phyloP scores from a whole-genome alignment of 495 filamentous ascomycete species.

The Penicillium turbatum region DNA sequence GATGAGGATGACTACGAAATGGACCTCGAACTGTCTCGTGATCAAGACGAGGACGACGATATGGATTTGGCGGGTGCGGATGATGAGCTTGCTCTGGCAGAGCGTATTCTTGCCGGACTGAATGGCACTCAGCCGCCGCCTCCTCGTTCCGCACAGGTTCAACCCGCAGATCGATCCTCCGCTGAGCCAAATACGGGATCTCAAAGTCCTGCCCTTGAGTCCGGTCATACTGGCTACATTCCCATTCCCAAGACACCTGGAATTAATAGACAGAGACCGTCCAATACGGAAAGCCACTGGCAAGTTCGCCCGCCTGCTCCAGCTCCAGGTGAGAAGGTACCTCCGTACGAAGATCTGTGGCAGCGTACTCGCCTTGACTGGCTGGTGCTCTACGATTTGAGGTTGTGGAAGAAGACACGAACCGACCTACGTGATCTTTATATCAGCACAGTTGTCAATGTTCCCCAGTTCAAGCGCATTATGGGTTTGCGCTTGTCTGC shows the following conservation, averaged over 20 bases:
- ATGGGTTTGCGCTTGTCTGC: constrained; percentile 88
- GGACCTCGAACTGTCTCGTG: constrained; percentile 19
- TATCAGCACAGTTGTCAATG: constrained; percentile 91
- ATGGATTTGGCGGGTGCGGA: constrained; percentile 40
- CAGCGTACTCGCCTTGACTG: constrained; percentile 88
- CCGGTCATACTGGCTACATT: constrained; percentile 23
- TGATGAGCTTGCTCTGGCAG: constrained; percentile 58
- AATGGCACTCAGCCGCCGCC: constrained; percentile 10
- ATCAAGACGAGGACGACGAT: constrained; percentile 39
- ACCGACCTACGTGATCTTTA: constrained; percentile 89
- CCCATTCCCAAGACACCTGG: constrained; percentile 39
- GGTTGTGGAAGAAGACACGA: constrained; percentile 93
- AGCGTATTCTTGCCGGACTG: constrained; percentile 55
- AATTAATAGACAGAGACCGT: constrained; percentile 32
- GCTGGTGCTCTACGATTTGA: constrained; percentile 92
- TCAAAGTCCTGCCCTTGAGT: constrained; percentile 20
- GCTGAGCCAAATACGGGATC: constrained; percentile 41
- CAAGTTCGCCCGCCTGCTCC: constrained; percentile 69
- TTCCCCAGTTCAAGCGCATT: constrained; percentile 95
- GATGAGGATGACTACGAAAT: constrained; percentile 41
- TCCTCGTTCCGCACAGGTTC: constrained; percentile 7
- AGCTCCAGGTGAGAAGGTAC: constrained; percentile 49
- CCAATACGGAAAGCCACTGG: constrained; percentile 72
- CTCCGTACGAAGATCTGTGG: constrained; percentile 76
- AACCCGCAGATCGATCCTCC: constrained; percentile 51